Evolutionary conservation across 2,329 filamentous ascomycete genomes (phyloP).

Genomic region (Alternaria dauci): DNA sequence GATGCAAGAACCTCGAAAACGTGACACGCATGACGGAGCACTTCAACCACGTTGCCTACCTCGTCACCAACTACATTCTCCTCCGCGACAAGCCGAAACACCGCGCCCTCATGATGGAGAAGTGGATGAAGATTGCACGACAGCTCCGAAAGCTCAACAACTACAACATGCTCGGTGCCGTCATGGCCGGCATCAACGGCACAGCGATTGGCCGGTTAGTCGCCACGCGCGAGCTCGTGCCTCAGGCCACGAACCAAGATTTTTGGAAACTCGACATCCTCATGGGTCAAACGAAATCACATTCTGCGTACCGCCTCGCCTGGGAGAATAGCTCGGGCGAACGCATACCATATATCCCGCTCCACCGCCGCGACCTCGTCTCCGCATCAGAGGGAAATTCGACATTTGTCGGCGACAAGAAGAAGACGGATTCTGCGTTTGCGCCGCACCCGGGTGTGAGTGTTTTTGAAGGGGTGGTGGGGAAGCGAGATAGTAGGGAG

Average conservation of each 20-base stretch:
- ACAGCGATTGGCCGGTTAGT: constrained; percentile 83
- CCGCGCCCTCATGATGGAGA: constrained; percentile 87
- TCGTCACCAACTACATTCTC: constrained; percentile 66
- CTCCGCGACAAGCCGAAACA: constrained; percentile 96
- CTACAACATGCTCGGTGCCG: constrained; percentile 94
- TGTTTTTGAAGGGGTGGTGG: constrained; percentile 42
- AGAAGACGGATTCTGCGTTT: constrained; percentile 36
- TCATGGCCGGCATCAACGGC: constrained; percentile 91
- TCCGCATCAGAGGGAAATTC: constrained; percentile 91
- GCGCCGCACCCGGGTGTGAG: constrained; percentile 48
- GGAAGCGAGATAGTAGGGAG: constrained; percentile 52
- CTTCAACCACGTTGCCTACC: constrained; percentile 67
- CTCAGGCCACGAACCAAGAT: constrained; percentile 75
- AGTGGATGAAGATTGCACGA: constrained; percentile 88
- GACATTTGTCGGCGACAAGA: constrained; percentile 75
- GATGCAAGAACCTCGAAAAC: constrained; percentile 79
- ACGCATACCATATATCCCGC: constrained; percentile 90
- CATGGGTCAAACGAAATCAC: constrained; percentile 91
- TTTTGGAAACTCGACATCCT: constrained; percentile 89
- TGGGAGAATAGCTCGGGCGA: constrained; percentile 95
- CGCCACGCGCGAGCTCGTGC: constrained; percentile 80
- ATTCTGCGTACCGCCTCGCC: constrained; percentile 93
- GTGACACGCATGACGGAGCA: constrained; percentile 95
- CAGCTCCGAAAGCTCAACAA: constrained; percentile 93
- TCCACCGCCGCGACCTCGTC: constrained; percentile 88